Evolutionary conservation across 352 stramenopile genomes (phyloP), one percentile per base, ranked within the genome.

Genomic region (Stephanocyclus meneghinianus): DNA sequence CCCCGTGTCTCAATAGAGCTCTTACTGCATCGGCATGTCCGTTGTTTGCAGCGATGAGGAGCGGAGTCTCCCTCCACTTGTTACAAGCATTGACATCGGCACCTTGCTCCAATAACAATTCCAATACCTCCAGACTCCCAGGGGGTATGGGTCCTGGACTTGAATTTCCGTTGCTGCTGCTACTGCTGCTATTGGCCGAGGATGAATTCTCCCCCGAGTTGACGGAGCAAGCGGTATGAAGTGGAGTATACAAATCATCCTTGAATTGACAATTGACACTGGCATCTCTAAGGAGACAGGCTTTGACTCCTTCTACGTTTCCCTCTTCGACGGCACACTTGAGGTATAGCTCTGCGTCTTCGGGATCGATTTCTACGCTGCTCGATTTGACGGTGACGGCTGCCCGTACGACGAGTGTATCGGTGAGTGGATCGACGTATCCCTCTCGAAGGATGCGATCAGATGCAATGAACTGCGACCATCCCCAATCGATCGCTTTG

Each of bases 191-290:
- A 29, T 64, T 62, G 21, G 26, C 30, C 9, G 26, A 40, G 15
- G 30, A 51, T 13, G 57, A 65, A 53, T 71, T 65, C 11, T 70
- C 66, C 40, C 71, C 67, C 15, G 50, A 62, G 42, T 75, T 86
- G 21, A 84, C 84, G 26, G 85, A 91, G 75, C 89, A 94, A 42
- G 87, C 87, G 15, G 87, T 94, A 71, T 94, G 89, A 2, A 94
- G 62, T 4, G 89, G 89, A 13, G 89, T 94, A 72, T 94, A 94
- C 65, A 92, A 81, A 68, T 94, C 89, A 85, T 94, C 89, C 66
- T 94, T 94, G 73, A 94, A 94, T 72, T 94, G 85, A 72, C 89
- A 94, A 77, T 92, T 94, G 4, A 94, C 89, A 32, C 75, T 83
- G 16, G 89, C 89, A 56, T 90, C 86, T 66, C 92, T 84, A 47